Percentiles rank a stretch among this genome's conserved stretches.
Evolutionary conservation across 345 rosid genomes (phyloP).

Genomic region (Laguncularia racemosa): DNA sequence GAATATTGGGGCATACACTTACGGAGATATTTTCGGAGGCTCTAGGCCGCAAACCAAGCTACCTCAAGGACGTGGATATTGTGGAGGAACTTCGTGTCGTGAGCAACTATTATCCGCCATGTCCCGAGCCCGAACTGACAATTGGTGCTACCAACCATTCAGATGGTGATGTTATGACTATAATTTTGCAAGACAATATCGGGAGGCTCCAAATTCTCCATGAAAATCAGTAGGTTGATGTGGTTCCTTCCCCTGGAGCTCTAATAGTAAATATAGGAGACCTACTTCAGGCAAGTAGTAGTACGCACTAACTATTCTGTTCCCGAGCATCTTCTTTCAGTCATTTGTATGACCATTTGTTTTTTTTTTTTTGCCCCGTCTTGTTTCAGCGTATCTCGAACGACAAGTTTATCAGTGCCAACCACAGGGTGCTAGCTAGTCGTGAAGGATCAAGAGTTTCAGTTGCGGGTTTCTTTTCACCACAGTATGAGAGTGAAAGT

Average conservation of each 20-base stretch:
- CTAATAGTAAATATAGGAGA: constrained; percentile 43
- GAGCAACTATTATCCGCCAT: constrained; percentile 29
- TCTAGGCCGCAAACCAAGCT: constrained; percentile 12
- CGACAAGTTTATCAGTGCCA: constrained; percentile 31
- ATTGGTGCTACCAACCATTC: constrained; percentile 38
- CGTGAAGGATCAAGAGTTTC: constrained; percentile 27
- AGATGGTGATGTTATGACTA: constrained; percentile 37
- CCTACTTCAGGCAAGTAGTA: constrained; percentile 33
- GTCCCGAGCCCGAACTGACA: constrained; percentile 29
- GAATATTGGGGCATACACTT: constrained; percentile 6
- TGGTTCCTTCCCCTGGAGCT: constrained; percentile 32
- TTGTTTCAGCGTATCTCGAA: constrained; percentile 32
- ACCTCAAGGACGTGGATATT: constrained; percentile 9
- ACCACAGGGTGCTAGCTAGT: constrained; percentile 39
- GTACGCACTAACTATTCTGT: background rate
- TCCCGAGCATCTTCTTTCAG: background rate
- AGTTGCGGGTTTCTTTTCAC: constrained; percentile 19
- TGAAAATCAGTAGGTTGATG: constrained; percentile 41
- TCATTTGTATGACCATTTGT: background rate
- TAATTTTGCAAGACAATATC: constrained; percentile 33
- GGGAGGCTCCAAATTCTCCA: constrained; percentile 49
- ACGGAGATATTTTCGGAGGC: constrained; percentile 18
- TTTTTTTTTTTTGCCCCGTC: background rate
- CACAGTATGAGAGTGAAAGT: background rate
- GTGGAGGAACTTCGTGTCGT: constrained; percentile 9